Evolutionary conservation across 805 yeast genomes (phyloP), one percentile per base, ranked within the genome.

Genomic region (Zygosaccharomyces kombuchaensis): DNA sequence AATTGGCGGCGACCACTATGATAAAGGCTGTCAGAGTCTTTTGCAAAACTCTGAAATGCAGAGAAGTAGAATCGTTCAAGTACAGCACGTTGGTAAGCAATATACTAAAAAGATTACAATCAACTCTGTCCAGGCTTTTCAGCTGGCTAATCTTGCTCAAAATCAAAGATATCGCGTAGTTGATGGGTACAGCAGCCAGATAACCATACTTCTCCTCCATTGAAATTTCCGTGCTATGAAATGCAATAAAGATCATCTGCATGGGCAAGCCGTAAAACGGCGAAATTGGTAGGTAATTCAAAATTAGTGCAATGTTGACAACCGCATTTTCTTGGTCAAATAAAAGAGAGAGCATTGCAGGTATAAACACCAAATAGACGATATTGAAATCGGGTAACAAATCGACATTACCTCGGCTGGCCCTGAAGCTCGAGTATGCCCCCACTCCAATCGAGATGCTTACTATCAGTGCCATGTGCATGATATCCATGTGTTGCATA

Each of bases 71-170:
- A 16, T 61, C 52, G 7, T 60, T 50, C 29, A 71, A 46, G 41
- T 44, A 66, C n/a, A 70, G 40, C 7, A 63, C 46, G 42, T 71
- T 69, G 1, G 70, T 63, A 9, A 68, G 40, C 23, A 67, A 44
- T 14, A 68, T 60, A 45, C 71, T 65, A 53, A 71, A 71, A 13
- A 71, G 23, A 23, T 67, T 62, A 37, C 69, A 69, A 34, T 71
- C 75, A 10, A 70, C 59, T 6, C 48, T 45, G 44, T 68, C 71
- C 44, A 70, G 54, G 36, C 74, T 69, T 53, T 66, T 69, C 47
- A 67, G 47, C 35, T 67, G 55, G 9, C 72, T 59, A 6, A 68
- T 50, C 21, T 46, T 47, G 1, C 58, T 54, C 14, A 71, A 47
- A 2, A 56, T 36, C n/a, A 45, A 54, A 27, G 62, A 55, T 7